Percentiles rank a stretch among this genome's conserved stretches.
Evolutionary conservation across 202 grass and related monocot species (phyloP).

Genomic region (Carex arenaria): DNA sequence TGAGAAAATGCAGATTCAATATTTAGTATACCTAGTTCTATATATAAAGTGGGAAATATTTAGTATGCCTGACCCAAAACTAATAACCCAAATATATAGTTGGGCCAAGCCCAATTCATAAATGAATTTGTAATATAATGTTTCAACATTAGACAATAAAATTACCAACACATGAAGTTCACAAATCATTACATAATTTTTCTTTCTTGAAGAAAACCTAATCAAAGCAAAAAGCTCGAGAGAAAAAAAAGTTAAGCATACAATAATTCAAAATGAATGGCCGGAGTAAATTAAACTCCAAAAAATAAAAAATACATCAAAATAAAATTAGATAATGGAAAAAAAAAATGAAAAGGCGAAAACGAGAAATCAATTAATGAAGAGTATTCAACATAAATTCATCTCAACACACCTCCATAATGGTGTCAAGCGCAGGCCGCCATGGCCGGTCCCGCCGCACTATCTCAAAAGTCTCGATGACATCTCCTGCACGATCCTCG

Average conservation of each 20-base stretch:
- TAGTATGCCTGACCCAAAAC: no score
- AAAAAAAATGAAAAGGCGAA: not conserved
- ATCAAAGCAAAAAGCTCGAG: not conserved
- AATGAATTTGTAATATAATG: not conserved
- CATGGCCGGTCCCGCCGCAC: constrained; percentile 42
- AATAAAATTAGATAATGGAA: not conserved
- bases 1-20: no score
- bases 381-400: not conserved
- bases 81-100: no score
- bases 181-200: not conserved
- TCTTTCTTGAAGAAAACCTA: not conserved
- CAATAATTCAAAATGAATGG: not conserved
- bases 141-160: not conserved
- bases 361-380: not conserved
- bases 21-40: no score
- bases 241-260: not conserved
- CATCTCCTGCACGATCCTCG: not conserved
- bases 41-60: no score
- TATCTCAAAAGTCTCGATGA: not conserved
- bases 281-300: not conserved
- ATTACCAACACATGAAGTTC: not conserved
- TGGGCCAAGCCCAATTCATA: not conserved
- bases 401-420: constrained; percentile 48
- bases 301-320: not conserved
- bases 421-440: constrained; percentile 63